These are phyloP conservation scores for Ceraceosorus guamensis DNA, from an alignment of 1,284 basidiomycete species.

Conservation along the genomic window DNA sequence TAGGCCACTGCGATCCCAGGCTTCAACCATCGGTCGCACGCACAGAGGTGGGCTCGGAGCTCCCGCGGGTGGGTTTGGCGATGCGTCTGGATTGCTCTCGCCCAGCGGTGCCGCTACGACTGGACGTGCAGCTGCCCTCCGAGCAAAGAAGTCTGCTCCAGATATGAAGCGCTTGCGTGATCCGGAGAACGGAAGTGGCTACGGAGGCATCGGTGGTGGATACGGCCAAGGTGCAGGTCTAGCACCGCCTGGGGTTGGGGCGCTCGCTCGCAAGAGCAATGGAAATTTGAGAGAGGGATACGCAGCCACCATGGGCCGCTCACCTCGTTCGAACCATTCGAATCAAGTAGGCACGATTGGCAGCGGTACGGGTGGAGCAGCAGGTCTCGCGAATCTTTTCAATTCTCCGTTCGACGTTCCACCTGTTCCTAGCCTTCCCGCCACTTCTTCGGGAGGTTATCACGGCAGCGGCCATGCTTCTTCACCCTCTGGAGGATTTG, in stretches of 20 bases:
- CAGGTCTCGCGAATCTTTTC: conserved; percentile 34
- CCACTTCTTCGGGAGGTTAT: conserved; percentile 17
- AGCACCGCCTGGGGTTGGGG: neutral
- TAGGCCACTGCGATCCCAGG: conserved; percentile 27
- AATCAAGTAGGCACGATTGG: too few relatives aligned
- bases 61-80: neutral
- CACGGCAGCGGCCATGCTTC: neutral
- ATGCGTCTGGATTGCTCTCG: conserved; percentile 14
- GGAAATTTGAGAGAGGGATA: conserved; percentile 35
- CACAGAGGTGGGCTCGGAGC: conserved; percentile 8
- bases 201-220: neutral
- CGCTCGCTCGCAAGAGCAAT: conserved; percentile 23
- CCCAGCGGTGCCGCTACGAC: conserved; percentile 28
- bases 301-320: conserved; percentile 38
- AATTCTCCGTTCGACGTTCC: conserved; percentile 36
- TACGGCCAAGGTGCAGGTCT: conserved; percentile 1
- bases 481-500: neutral
- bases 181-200: conserved; percentile 9
- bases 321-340: conserved; percentile 34
- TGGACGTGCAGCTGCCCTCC: conserved; percentile 25
- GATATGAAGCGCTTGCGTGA: conserved; percentile 35
- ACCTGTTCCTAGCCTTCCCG: conserved; percentile 21
- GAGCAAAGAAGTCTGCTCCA: conserved; percentile 43
- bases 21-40: conserved; percentile 35
- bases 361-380: conserved; percentile 26